phyloP scores from a whole-genome alignment of 495 filamentous ascomycete species.

The Baudoinia panamericana region DNA sequence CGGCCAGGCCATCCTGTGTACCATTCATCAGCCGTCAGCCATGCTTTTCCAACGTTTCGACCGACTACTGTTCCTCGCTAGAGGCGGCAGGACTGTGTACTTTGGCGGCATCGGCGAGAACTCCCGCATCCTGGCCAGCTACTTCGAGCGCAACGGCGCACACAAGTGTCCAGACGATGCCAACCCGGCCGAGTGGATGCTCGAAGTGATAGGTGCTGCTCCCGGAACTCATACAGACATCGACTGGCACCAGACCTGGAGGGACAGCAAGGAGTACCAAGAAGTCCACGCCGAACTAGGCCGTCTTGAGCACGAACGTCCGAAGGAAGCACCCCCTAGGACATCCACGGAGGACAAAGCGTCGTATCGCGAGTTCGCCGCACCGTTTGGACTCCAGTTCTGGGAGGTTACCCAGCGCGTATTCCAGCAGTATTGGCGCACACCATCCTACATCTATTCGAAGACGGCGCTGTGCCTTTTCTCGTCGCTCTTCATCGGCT shows the following conservation, averaged over 20 bases:
- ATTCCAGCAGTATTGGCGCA: conserved; percentile 30
- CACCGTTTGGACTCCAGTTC: conserved; percentile 28
- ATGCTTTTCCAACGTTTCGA: conserved; percentile 90
- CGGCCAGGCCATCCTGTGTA: conserved; percentile 23
- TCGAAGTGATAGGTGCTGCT: conserved; percentile 83
- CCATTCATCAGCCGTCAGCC: conserved; percentile 75
- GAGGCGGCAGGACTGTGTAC: conserved; percentile 75
- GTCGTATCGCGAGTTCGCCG: conserved; percentile 36
- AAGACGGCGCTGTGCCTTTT: conserved; percentile 33
- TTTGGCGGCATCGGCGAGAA: conserved; percentile 81
- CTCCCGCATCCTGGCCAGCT: conserved; percentile 55
- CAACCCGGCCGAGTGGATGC: conserved; percentile 96
- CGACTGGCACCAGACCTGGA: conserved; percentile 78
- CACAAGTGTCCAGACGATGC: conserved; percentile 57
- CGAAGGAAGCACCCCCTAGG: conserved; percentile 26
- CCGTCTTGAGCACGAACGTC: conserved; percentile 48
- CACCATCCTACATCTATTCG: conserved; percentile 34
- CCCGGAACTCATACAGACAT: conserved; percentile 62
- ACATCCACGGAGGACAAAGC: conserved; percentile 25
- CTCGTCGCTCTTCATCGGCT: conserved; percentile 42
- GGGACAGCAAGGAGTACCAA: conserved; percentile 55
- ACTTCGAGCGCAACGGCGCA: conserved; percentile 74
- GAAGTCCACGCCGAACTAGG: conserved; percentile 57
- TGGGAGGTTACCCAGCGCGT: conserved; percentile 29
- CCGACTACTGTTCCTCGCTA: conserved; percentile 66